phyloP scores from a whole-genome alignment of 306 rosid genomes.

The Cucurbita maxima region DNA sequence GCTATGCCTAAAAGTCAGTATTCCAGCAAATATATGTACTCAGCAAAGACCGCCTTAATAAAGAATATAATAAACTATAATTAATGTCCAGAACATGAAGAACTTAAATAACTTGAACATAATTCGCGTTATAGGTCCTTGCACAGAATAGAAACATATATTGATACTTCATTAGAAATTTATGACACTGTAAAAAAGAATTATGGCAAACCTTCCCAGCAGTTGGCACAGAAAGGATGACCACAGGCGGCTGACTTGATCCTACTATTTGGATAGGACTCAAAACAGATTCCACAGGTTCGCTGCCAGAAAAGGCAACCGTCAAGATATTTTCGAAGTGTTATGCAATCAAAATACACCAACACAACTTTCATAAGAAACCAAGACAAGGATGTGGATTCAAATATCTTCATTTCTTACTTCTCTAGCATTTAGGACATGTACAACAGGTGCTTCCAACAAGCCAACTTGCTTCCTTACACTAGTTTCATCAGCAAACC shows the following conservation, averaged over 20 bases:
- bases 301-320: slow-evolving; percentile 15
- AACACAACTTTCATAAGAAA: neutral
- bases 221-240: slow-evolving; percentile 56
- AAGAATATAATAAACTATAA: neutral
- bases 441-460: slow-evolving; percentile 31
- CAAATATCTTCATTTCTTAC: neutral
- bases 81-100: no score
- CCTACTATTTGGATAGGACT: slow-evolving; percentile 24
- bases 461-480: slow-evolving; percentile 53
- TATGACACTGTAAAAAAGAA: neutral
- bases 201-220: slow-evolving; percentile 37
- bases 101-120: no score
- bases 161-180: neutral
- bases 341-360: neutral
- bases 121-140: no score
- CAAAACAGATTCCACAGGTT: slow-evolving; percentile 71
- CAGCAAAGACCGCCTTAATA: neutral
- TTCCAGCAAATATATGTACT: neutral
- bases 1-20: neutral
- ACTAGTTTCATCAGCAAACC: slow-evolving; percentile 60
- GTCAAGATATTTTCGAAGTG: neutral
- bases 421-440: slow-evolving; percentile 12
- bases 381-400: neutral
- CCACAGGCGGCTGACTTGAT: slow-evolving; percentile 55
- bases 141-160: no score